phyloP scores from a whole-genome alignment of 257 asterid species.

The Phtheirospermum japonicum region DNA sequence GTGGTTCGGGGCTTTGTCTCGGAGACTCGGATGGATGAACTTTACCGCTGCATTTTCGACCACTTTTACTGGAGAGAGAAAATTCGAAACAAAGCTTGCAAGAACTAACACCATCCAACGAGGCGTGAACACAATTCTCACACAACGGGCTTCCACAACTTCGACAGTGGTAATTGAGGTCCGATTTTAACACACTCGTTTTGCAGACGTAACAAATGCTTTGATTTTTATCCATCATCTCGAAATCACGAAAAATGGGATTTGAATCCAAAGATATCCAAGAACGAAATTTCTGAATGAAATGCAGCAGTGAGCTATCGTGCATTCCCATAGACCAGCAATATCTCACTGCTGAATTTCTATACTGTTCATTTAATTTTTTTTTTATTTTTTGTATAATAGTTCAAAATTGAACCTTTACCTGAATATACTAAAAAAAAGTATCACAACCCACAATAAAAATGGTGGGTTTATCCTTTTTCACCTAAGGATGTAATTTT shows the following conservation, averaged over 20 bases:
- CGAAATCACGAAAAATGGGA: constrained; percentile 32
- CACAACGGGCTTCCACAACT: constrained; percentile 59
- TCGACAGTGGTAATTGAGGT: constrained; percentile 54
- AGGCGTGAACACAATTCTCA: constrained; percentile 42
- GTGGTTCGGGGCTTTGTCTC: constrained; percentile 68
- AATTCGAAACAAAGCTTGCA: constrained; percentile 60
- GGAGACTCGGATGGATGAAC: constrained; percentile 82
- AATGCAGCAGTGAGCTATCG: constrained; percentile 50
- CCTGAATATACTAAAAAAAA: constrained; percentile 35
- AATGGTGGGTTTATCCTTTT: constrained; percentile 43
- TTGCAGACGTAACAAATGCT: constrained; percentile 48
- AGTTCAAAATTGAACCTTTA: constrained; percentile 32
- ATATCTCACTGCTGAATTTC: constrained; percentile 29
- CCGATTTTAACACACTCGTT: constrained; percentile 36
- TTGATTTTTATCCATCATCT: constrained; percentile 41
- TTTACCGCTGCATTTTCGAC: constrained; percentile 54
- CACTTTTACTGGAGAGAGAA: constrained; percentile 34
- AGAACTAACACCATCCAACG: constrained; percentile 30
- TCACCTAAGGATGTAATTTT: constrained; percentile 21
- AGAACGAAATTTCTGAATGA: constrained; percentile 65
- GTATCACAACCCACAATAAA: constrained; percentile 69
- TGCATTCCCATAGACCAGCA: constrained; percentile 67
- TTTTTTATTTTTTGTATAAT: constrained; percentile 9
- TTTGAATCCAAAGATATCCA: constrained; percentile 51
- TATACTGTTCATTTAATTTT: constrained; percentile 11